These are phyloP conservation scores for Cymbomonas tetramitiformis DNA, from an alignment of 139 green algal species.

Conservation along the genomic window DNA sequence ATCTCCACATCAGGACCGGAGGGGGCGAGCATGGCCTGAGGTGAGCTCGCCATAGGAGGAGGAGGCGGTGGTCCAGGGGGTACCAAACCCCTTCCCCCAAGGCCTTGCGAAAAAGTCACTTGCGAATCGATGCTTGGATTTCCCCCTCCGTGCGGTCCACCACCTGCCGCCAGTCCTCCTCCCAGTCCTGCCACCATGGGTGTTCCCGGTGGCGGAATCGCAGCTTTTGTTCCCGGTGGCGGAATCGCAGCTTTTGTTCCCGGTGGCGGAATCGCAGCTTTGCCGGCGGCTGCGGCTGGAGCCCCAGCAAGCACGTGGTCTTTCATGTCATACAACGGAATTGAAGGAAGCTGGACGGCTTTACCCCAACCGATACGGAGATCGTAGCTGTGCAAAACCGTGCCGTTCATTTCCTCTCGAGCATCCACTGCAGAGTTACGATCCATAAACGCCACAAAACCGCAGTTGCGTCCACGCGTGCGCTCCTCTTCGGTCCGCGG, in stretches of 20 bases:
- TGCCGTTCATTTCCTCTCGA: slow-evolving; percentile 59
- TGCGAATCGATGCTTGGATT: too few relatives aligned
- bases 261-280: not conserved
- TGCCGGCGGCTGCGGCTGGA: not conserved
- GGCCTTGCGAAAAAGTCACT: too few relatives aligned
- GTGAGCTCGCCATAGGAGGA: too few relatives aligned
- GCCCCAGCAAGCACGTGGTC: not conserved
- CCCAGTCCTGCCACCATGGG: too few relatives aligned
- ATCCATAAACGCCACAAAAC: slow-evolving; percentile 91
- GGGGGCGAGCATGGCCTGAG: too few relatives aligned
- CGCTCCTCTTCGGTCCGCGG: slow-evolving; percentile 81
- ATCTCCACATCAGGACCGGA: slow-evolving; percentile 58
- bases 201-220: too few relatives aligned
- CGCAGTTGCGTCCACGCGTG: slow-evolving; percentile 63
- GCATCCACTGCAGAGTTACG: slow-evolving; percentile 27
- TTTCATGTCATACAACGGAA: slow-evolving; percentile 43
- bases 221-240: too few relatives aligned
- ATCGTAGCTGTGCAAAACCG: not conserved
- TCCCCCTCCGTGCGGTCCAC: too few relatives aligned
- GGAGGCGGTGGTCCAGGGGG: too few relatives aligned
- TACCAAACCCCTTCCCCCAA: too few relatives aligned
- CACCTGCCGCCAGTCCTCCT: too few relatives aligned
- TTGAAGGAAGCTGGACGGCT: slow-evolving; percentile 52
- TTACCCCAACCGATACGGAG: slow-evolving; percentile 81
- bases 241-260: too few relatives aligned